phyloP scores from a whole-genome alignment of 148 eudicot species.

The Diospyros kaki region DNA sequence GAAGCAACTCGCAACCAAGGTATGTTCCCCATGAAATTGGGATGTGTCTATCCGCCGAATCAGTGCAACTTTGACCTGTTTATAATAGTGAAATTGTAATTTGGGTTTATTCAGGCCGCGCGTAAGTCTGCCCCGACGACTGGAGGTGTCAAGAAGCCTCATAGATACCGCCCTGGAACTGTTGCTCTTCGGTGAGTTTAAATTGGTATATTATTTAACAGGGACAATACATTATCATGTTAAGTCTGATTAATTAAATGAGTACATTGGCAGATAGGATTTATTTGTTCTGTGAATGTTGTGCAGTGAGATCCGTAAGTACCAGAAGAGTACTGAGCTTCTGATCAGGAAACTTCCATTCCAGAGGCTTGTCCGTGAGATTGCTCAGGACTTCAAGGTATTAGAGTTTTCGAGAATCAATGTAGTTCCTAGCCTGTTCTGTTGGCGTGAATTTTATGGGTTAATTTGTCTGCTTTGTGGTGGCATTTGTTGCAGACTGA shows the following conservation, averaged over 20 bases:
- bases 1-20: constrained; percentile 92
- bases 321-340: constrained; percentile 87
- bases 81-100: not conserved
- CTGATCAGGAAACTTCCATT: constrained; percentile 81
- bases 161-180: constrained; percentile 88
- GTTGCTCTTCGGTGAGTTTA: constrained; percentile 69
- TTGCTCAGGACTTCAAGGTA: constrained; percentile 83
- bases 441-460: not conserved
- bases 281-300: not conserved
- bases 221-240: too few species aligned
- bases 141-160: constrained; percentile 93
- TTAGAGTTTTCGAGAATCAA: not conserved
- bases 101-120: constrained; percentile 43
- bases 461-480: not conserved
- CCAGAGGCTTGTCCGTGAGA: constrained; percentile 89
- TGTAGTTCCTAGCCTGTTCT: not conserved
- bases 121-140: constrained; percentile 93
- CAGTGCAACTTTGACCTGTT: too few species aligned
- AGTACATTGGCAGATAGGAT: too few species aligned
- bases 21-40: not conserved
- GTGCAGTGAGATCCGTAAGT: constrained; percentile 75
- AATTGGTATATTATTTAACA: too few species aligned
- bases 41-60: not conserved
- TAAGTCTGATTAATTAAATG: too few species aligned
- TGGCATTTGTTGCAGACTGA: constrained; percentile 41